Percentiles rank a stretch among this genome's conserved stretches.
Evolutionary conservation across 176 grass and related monocot species (phyloP).

Genomic region (Chloris gayana): DNA sequence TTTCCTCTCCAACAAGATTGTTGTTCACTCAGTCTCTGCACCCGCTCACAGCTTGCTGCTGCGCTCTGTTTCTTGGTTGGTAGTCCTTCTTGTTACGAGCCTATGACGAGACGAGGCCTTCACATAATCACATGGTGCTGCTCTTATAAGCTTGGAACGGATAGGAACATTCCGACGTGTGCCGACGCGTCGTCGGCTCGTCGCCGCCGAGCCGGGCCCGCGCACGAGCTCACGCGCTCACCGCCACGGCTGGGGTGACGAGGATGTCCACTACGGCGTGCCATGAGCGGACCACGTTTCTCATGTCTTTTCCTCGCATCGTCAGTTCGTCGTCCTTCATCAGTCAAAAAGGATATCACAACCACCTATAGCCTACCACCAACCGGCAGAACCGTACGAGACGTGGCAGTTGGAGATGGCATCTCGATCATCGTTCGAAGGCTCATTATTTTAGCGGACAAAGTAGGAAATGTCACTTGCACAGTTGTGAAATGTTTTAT

Average conservation of each 20-base stretch:
- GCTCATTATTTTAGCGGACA: neutral
- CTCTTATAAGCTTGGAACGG: neutral
- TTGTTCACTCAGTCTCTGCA: neutral
- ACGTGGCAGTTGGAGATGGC: neutral
- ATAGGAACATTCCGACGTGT: neutral
- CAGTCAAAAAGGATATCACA: neutral
- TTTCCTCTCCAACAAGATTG: no score
- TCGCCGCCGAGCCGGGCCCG: neutral
- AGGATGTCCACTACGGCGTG: neutral
- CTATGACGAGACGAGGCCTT: neutral
- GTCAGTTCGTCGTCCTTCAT: neutral
- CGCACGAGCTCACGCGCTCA: neutral
- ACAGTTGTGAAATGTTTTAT: no score
- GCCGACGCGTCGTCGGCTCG: neutral
- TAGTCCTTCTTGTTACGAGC: no score
- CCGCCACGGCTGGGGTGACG: neutral
- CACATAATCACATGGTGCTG: neutral
- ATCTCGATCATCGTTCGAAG: neutral
- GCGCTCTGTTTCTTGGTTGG: no score
- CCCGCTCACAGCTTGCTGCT: neutral
- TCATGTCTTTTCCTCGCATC: neutral
- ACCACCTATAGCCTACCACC: neutral
- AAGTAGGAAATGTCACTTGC: neutral
- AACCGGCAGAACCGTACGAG: neutral
- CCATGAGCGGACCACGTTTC: neutral